Evolutionary conservation across 164 flowering plant genomes (phyloP).

Genomic region (Saururus chinensis): DNA sequence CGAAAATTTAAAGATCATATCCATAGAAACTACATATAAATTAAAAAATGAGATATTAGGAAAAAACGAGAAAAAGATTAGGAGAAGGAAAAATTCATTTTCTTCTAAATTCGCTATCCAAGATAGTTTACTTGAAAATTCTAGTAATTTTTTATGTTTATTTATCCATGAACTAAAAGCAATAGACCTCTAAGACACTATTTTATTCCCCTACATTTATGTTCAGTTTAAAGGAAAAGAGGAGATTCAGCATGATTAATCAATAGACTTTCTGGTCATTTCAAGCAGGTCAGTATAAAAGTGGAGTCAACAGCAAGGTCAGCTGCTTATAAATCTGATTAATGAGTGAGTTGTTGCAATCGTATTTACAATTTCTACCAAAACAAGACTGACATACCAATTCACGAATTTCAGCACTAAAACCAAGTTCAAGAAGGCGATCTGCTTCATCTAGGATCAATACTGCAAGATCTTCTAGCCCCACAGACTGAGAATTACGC

Average conservation of each 20-base stretch:
- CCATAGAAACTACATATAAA: background rate
- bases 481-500: constrained; percentile 88
- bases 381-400: constrained; percentile 36
- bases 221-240: too few relatives aligned
- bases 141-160: too few relatives aligned
- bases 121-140: too few relatives aligned
- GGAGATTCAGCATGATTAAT: too few relatives aligned
- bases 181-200: too few relatives aligned
- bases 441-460: constrained; percentile 98
- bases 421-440: constrained; percentile 91
- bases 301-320: too few relatives aligned
- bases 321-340: background rate
- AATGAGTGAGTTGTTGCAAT: background rate
- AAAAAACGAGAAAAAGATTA: too few relatives aligned
- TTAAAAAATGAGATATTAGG: background rate
- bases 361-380: background rate
- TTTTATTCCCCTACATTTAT: too few relatives aligned
- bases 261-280: too few relatives aligned
- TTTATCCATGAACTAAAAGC: too few relatives aligned
- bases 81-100: background rate
- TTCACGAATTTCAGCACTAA: constrained; percentile 78
- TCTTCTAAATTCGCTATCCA: background rate
- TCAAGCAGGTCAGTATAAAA: too few relatives aligned
- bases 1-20: background rate
- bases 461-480: constrained; percentile 89